Conservation (phyloP, 2,329 filamentous ascomycete species). For the Ampelomyces quisqualis region DNA sequence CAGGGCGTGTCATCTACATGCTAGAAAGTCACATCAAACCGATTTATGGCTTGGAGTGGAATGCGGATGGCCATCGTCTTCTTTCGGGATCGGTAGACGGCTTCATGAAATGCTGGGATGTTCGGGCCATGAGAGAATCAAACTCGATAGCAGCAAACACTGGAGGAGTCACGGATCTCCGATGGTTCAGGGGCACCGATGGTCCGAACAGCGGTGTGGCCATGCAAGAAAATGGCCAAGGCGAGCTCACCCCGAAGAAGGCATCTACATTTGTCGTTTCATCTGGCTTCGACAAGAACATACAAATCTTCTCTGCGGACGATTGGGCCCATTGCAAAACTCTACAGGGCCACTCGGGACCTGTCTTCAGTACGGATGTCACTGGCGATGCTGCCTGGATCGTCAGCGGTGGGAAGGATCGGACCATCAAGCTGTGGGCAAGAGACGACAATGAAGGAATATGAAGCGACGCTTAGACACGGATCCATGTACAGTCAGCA, state of each 20-base stretch:
- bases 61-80: slow-evolving; percentile 84
- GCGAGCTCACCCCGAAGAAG: slow-evolving; percentile 69
- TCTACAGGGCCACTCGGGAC: slow-evolving; percentile 85
- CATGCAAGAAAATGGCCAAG: slow-evolving; percentile 64
- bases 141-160: slow-evolving; percentile 89
- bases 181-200: slow-evolving; percentile 90
- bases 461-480: slow-evolving; percentile 24
- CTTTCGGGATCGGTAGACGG: slow-evolving; percentile 91
- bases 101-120: slow-evolving; percentile 97
- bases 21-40: slow-evolving; percentile 91
- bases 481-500: too few species aligned
- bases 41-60: slow-evolving; percentile 92
- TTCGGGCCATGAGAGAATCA: slow-evolving; percentile 80
- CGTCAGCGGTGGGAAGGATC: slow-evolving; percentile 88
- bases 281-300: slow-evolving; percentile 88
- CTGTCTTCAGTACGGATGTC: slow-evolving; percentile 87
- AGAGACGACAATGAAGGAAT: slow-evolving; percentile 58
- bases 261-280: slow-evolving; percentile 89
- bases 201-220: slow-evolving; percentile 64
- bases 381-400: slow-evolving; percentile 88
- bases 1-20: slow-evolving; percentile 92
- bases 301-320: slow-evolving; percentile 94
- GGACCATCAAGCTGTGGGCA: slow-evolving; percentile 95
- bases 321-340: slow-evolving; percentile 91
- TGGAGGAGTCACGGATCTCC: slow-evolving; percentile 85